phyloP scores from a whole-genome alignment of 805 yeast genomes.

The Priceomyces melissophilus region DNA sequence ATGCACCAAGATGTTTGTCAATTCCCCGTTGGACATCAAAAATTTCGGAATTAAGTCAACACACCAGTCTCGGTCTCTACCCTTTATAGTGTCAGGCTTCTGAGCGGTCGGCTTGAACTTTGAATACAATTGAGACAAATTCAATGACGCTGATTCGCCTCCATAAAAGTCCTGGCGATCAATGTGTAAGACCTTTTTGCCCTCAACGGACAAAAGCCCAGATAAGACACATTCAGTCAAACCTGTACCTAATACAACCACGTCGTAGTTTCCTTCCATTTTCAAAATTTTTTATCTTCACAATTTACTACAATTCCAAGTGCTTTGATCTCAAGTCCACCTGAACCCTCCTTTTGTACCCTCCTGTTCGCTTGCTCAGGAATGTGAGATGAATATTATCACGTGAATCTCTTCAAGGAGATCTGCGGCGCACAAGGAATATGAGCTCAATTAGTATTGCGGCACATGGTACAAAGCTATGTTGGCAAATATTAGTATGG shows the following conservation, averaged over 20 bases:
- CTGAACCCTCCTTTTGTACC: neutral
- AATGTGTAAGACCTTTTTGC: conserved; percentile 93
- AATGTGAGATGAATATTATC: too few relatives aligned
- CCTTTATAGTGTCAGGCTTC: conserved; percentile 65
- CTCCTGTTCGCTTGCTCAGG: neutral
- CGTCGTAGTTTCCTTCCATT: conserved; percentile 97
- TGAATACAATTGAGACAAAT: conserved; percentile 62
- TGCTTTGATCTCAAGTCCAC: neutral
- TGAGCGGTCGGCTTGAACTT: conserved; percentile 80
- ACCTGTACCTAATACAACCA: conserved; percentile 93
- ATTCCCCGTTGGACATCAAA: conserved; percentile 95
- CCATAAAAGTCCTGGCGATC: conserved; percentile 97
- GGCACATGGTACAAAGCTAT: too few relatives aligned
- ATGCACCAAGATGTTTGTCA: conserved; percentile 91
- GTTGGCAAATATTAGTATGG: too few relatives aligned
- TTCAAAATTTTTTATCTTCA: neutral
- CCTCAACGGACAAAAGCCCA: conserved; percentile 94
- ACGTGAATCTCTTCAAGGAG: too few relatives aligned
- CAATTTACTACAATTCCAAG: neutral
- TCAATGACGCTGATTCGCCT: conserved; percentile 85
- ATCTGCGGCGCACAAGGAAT: too few relatives aligned
- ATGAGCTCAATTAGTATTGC: too few relatives aligned
- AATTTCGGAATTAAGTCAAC: conserved; percentile 96
- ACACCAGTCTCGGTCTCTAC: conserved; percentile 97
- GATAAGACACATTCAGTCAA: conserved; percentile 94